Conservation (phyloP, 768 basidiomycete species). For the Suillus subalutaceus region DNA sequence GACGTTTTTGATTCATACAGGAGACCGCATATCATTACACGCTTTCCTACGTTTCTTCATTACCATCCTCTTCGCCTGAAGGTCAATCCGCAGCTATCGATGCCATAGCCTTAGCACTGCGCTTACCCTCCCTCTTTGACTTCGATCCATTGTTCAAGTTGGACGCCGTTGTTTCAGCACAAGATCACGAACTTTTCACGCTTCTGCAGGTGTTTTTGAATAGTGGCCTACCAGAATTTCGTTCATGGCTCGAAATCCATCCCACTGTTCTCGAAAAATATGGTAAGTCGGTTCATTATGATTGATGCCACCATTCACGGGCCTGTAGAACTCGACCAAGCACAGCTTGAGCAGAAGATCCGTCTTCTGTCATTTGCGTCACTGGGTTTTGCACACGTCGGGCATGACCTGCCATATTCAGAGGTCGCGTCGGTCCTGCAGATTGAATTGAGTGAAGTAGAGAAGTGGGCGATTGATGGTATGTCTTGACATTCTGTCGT, state of each 20-base stretch:
- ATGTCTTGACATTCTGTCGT: constrained; percentile 18
- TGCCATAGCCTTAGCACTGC: constrained; percentile 64
- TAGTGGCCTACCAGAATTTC: constrained; percentile 63
- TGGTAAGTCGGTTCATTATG: constrained; percentile 41
- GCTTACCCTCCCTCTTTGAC: constrained; percentile 71
- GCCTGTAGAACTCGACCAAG: constrained; percentile 52
- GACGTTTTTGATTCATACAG: constrained; percentile 38
- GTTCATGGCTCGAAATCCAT: constrained; percentile 60
- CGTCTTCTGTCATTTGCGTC: constrained; percentile 77
- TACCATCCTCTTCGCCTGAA: constrained; percentile 56
- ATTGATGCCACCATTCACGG: not conserved
- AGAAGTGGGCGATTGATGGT: constrained; percentile 91
- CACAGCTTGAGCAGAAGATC: constrained; percentile 76
- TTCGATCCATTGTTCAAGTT: constrained; percentile 82
- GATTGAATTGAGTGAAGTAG: constrained; percentile 67
- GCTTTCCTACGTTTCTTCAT: constrained; percentile 60
- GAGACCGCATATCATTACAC: constrained; percentile 65
- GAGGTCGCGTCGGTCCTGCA: constrained; percentile 70
- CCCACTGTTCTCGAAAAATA: constrained; percentile 52
- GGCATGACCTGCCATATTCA: constrained; percentile 72
- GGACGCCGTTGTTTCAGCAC: constrained; percentile 65
- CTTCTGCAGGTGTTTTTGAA: constrained; percentile 78
- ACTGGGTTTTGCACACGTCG: constrained; percentile 75
- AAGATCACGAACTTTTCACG: constrained; percentile 71
- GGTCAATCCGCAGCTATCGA: constrained; percentile 59